A percentile compares a stretch with the other conserved stretches of the same genome.
Evolutionary conservation across 768 basidiomycete species (phyloP).

Genomic region (Pleurotus pulmonarius): DNA sequence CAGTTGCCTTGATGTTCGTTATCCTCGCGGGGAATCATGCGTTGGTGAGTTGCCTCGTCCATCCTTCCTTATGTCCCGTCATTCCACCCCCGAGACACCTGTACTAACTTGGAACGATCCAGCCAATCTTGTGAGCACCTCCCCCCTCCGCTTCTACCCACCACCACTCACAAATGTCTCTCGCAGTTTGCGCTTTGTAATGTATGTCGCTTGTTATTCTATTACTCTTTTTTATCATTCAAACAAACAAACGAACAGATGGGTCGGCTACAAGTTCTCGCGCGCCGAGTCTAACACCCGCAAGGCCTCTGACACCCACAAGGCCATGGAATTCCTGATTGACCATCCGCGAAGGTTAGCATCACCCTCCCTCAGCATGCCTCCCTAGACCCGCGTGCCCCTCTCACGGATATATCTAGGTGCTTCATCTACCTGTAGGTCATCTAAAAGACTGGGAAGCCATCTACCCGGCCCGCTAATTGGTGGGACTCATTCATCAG

Average conservation of each 20-base stretch:
- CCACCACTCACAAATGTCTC: background rate
- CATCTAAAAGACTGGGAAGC: too few species aligned
- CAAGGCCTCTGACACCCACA: conserved; percentile 42
- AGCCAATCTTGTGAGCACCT: conserved; percentile 59
- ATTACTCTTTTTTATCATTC: too few species aligned
- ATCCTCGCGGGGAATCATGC: conserved; percentile 80
- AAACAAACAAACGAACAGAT: conserved; percentile 33
- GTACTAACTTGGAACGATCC: background rate
- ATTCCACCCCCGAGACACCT: too few species aligned
- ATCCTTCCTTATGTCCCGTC: background rate
- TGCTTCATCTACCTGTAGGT: conserved; percentile 62
- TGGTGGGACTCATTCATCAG: conserved; percentile 16
- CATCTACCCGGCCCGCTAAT: too few species aligned
- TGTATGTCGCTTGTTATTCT: conserved; percentile 34
- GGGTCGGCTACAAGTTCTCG: conserved; percentile 53
- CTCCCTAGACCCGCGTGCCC: background rate
- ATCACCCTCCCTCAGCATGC: background rate
- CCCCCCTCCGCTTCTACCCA: background rate
- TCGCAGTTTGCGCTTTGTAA: conserved; percentile 52
- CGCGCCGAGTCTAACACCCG: conserved; percentile 38
- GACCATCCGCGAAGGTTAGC: conserved; percentile 69
- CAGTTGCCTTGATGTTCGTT: conserved; percentile 52
- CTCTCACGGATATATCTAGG: conserved; percentile 18
- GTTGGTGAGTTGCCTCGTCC: conserved; percentile 40
- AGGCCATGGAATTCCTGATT: conserved; percentile 67